phyloP scores from a whole-genome alignment of 164 flowering plant genomes.

The Macadamia tetraphylla region DNA sequence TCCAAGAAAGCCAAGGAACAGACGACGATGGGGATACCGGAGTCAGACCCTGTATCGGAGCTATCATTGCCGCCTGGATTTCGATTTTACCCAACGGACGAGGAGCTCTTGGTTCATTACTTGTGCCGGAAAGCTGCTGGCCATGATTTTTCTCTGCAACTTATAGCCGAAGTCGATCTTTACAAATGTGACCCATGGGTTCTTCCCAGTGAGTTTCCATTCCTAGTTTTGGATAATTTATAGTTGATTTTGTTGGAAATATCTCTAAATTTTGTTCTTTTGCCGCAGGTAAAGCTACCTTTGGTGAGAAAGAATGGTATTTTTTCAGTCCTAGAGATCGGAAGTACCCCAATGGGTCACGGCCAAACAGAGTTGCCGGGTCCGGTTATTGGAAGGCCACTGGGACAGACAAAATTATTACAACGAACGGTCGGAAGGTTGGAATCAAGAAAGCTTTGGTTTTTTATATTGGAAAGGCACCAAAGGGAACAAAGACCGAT shows the following conservation, averaged over 20 bases:
- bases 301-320: constrained; percentile 94
- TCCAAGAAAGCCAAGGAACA: too few species aligned
- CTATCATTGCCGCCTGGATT: constrained; percentile 34
- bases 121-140: constrained; percentile 30
- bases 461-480: constrained; percentile 80
- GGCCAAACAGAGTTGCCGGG: constrained; percentile 88
- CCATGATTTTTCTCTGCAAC: constrained; percentile 16
- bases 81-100: constrained; percentile 35
- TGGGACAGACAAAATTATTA: constrained; percentile 76
- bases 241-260: neutral
- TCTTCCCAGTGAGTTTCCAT: constrained; percentile 25
- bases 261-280: neutral
- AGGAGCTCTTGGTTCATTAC: constrained; percentile 32
- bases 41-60: constrained; percentile 20
- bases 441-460: constrained; percentile 88
- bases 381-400: constrained; percentile 96
- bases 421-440: constrained; percentile 55
- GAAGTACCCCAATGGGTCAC: constrained; percentile 82
- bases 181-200: constrained; percentile 35
- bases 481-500: constrained; percentile 80
- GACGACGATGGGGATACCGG: constrained; percentile 16
- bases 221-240: neutral
- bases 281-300: constrained; percentile 61
- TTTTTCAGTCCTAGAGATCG: constrained; percentile 85
- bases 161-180: constrained; percentile 31